phyloP scores from a whole-genome alignment of 2,329 filamentous ascomycete species.

The Trichoderma atrobrunneum region DNA sequence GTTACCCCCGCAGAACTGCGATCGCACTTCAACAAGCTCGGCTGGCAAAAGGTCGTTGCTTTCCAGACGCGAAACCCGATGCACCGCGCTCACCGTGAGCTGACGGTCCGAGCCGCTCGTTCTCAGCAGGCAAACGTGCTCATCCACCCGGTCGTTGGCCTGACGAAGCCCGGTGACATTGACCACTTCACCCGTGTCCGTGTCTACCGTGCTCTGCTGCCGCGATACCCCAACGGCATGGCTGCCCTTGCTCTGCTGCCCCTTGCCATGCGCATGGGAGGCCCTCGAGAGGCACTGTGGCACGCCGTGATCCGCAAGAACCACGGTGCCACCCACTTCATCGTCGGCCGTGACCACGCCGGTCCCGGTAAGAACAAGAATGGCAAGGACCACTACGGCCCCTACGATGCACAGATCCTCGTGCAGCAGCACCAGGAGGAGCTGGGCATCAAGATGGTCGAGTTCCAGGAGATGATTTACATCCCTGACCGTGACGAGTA shows the following conservation, averaged over 20 bases:
- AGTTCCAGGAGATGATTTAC: conserved; percentile 99
- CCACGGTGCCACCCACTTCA: conserved; percentile 98
- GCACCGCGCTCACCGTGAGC: conserved; percentile 96
- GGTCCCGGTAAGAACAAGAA: conserved; percentile 97
- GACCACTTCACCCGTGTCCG: conserved; percentile 99
- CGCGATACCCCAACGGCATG: conserved; percentile 98
- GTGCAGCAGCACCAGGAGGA: conserved; percentile 96
- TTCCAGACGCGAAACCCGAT: conserved; percentile 99
- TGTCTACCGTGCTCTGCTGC: conserved; percentile 95
- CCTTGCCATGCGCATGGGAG: conserved; percentile 98
- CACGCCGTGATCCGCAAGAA: conserved; percentile 99
- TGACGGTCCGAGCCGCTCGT: conserved; percentile 94
- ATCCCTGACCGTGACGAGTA: conserved; percentile 97
- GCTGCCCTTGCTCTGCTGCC: conserved; percentile 92
- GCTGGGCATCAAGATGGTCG: conserved; percentile 97
- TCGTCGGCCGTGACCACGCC: conserved; percentile 96
- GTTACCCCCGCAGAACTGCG: conserved; percentile 93
- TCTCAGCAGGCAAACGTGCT: conserved; percentile 96
- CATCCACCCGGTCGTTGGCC: conserved; percentile 96
- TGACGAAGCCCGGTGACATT: conserved; percentile 98
- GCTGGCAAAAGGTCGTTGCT: conserved; percentile 94
- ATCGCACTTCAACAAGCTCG: conserved; percentile 97
- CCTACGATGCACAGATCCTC: conserved; percentile 93
- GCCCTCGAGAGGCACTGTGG: conserved; percentile 97
- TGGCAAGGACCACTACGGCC: conserved; percentile 95